These are phyloP conservation scores for Phytomonas sp. DNA, from an alignment of 208 protist species.

Conservation along the genomic window DNA sequence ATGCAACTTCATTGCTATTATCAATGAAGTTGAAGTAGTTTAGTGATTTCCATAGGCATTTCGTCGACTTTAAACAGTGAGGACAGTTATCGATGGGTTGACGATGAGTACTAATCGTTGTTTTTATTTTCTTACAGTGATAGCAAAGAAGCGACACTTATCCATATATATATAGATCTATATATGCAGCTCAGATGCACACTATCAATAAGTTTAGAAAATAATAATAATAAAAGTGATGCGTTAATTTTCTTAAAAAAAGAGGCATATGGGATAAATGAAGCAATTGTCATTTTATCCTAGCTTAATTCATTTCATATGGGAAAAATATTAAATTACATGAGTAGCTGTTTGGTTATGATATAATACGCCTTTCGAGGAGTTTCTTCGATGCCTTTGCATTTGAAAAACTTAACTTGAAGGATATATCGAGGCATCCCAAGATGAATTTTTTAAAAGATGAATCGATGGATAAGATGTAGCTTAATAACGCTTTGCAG, in stretches of 20 bases:
- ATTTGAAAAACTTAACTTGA: not conserved
- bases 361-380: not conserved
- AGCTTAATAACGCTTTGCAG: not conserved
- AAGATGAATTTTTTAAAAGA: not conserved
- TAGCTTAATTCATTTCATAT: conserved; percentile 1
- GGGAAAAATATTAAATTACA: not conserved
- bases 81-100: not conserved
- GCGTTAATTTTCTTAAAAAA: conserved; percentile 3
- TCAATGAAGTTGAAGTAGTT: not conserved
- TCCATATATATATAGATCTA: conserved; percentile 13
- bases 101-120: not conserved
- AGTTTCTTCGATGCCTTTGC: not conserved
- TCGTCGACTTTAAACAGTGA: not conserved
- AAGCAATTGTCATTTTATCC: not conserved
- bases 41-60: not conserved
- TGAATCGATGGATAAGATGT: not conserved
- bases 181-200: conserved; percentile 8
- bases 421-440: not conserved
- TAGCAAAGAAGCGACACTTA: not conserved
- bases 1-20: not conserved
- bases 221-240: conserved; percentile 2
- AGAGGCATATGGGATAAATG: not conserved
- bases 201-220: conserved; percentile 8
- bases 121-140: not conserved
- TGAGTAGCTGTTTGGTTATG: conserved; percentile 6